Conservation (phyloP, 2,329 filamentous ascomycete genomes). For the Rhexocercosporidium sp. region DNA sequence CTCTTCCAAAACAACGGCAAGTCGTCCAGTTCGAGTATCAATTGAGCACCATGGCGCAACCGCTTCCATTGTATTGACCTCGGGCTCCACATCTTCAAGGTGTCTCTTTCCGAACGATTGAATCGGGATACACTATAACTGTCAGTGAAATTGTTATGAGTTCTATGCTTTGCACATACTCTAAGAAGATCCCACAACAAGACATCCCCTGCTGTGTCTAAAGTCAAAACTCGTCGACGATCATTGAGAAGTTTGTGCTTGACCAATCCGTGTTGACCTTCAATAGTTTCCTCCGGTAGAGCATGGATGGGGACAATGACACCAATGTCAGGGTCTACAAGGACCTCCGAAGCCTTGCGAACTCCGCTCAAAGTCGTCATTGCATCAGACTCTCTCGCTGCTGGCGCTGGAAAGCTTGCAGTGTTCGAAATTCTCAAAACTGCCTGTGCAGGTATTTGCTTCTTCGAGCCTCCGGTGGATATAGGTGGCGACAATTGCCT, state of each 20-base stretch:
- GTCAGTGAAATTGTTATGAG: constrained; percentile 35
- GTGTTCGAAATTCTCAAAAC: constrained; percentile 85
- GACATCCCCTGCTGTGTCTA: constrained; percentile 95
- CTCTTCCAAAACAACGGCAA: constrained; percentile 90
- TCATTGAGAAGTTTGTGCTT: constrained; percentile 94
- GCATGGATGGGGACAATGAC: constrained; percentile 68
- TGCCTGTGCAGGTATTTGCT: constrained; percentile 77
- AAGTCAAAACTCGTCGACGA: constrained; percentile 82
- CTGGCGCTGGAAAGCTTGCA: constrained; percentile 70
- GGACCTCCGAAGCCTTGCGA: constrained; percentile 63
- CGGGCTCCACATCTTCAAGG: constrained; percentile 86
- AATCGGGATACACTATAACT: constrained; percentile 76
- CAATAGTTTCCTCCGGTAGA: constrained; percentile 79
- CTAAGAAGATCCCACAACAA: constrained; percentile 92
- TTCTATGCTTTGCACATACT: constrained; percentile 52
- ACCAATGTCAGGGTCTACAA: constrained; percentile 54
- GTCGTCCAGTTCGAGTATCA: constrained; percentile 87
- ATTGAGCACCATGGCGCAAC: constrained; percentile 97
- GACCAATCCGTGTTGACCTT: constrained; percentile 92
- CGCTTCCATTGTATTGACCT: constrained; percentile 86
- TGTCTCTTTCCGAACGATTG: constrained; percentile 94
- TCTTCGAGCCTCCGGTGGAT: constrained; percentile 49
- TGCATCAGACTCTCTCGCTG: constrained; percentile 58
- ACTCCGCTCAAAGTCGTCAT: constrained; percentile 53
- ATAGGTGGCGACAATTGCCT: constrained; percentile 45